Percentiles rank a stretch among this genome's conserved stretches.
phyloP scores from a whole-genome alignment of 176 grass and related monocot genomes.

The Carex kokanica region DNA sequence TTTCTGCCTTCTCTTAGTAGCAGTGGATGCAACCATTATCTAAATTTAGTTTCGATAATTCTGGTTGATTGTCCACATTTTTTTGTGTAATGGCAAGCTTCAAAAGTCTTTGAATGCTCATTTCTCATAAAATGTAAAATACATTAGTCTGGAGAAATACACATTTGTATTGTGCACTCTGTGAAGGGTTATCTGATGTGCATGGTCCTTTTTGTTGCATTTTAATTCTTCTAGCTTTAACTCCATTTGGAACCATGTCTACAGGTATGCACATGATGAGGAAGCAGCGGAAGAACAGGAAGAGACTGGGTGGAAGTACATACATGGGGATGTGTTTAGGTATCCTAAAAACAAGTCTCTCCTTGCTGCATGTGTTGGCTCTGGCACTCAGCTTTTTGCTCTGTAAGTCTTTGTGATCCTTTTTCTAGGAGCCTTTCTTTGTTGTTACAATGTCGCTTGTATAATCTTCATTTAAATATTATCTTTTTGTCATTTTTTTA shows the following conservation, averaged over 20 bases:
- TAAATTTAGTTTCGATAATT: not conserved
- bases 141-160: not conserved
- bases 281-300: too few relatives aligned
- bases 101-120: not conserved
- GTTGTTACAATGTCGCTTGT: not conserved
- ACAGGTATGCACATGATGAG: too few relatives aligned
- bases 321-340: conserved; percentile 79
- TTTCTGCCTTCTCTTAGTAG: not conserved
- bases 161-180: not conserved
- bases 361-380: conserved; percentile 78
- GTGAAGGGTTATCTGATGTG: not conserved
- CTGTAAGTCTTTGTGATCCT: conserved; percentile 51
- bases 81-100: not conserved
- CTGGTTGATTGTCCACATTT: not conserved
- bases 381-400: conserved; percentile 90
- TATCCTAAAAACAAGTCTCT: conserved; percentile 73
- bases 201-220: not conserved
- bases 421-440: not conserved
- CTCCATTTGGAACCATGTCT: too few relatives aligned
- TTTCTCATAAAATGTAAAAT: not conserved
- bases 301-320: conserved; percentile 26
- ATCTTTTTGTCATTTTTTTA: conserved; percentile 26
- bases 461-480: conserved; percentile 23
- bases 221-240: too few relatives aligned
- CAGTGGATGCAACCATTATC: not conserved